Evolutionary conservation across 192 early-diverging fungal genomes (phyloP).

Genomic region (Backusella parvicylindrica): DNA sequence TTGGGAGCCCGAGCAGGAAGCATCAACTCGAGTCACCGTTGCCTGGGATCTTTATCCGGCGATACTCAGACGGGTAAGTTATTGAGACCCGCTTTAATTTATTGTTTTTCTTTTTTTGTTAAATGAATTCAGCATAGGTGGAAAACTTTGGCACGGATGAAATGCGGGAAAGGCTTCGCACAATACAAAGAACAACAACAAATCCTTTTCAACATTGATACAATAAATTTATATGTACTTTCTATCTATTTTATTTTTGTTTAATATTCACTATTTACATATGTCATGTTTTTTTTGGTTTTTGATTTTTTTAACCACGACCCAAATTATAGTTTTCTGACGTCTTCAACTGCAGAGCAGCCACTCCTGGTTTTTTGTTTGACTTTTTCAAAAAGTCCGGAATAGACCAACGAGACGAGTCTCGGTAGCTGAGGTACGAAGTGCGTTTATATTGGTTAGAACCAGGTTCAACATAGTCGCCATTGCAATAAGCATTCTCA

Average conservation of each 20-base stretch:
- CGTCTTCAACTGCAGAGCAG: not conserved
- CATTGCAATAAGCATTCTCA: constrained; percentile 21
- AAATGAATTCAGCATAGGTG: constrained; percentile 13
- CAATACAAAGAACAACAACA: constrained; percentile 21
- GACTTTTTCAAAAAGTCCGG: constrained; percentile 5
- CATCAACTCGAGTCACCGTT: not conserved
- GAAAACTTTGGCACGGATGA: constrained; percentile 26
- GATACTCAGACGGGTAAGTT: constrained; percentile 21
- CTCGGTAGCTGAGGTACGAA: not conserved
- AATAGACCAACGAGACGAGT: constrained; percentile 4
- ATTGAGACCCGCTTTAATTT: not conserved
- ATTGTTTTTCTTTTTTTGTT: not conserved
- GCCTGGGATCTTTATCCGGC: constrained; percentile 23
- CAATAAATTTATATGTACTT: not conserved
- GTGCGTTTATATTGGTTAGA: not conserved
- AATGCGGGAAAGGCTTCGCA: constrained; percentile 23
- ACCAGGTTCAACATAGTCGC: constrained; percentile 15
- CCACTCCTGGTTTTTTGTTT: not conserved
- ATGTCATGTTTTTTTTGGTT: not conserved
- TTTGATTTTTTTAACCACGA: not conserved
- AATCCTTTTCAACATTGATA: not conserved
- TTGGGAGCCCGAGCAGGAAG: constrained; percentile 2
- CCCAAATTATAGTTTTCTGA: constrained; percentile 10
- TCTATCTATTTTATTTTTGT: not conserved
- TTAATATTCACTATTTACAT: not conserved